phyloP scores from a whole-genome alignment of 2,329 filamentous ascomycete species.

The Scleromitrula shiraiana region DNA sequence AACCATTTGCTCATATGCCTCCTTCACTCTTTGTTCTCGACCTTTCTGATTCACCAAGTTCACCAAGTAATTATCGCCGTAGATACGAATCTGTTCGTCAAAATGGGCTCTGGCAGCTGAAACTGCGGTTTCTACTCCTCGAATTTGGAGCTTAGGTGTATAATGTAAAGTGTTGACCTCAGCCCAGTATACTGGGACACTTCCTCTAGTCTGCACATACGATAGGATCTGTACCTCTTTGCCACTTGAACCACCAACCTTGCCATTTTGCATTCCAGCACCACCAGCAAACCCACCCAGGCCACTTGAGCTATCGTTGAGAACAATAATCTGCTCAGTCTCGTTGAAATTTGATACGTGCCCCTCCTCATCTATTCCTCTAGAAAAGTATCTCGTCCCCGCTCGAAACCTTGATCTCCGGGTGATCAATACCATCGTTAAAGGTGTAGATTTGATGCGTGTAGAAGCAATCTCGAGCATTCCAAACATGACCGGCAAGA shows the following conservation, averaged over 20 bases:
- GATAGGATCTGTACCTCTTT: constrained; percentile 83
- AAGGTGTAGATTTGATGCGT: constrained; percentile 70
- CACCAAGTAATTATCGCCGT: constrained; percentile 95
- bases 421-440: constrained; percentile 84
- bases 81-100: constrained; percentile 83
- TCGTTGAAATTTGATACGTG: constrained; percentile 99
- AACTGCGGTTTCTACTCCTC: constrained; percentile 72
- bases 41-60: constrained; percentile 97
- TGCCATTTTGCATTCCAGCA: constrained; percentile 66
- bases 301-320: constrained; percentile 73
- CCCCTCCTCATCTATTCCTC: constrained; percentile 86
- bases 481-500: constrained; percentile 90
- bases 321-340: constrained; percentile 83
- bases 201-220: constrained; percentile 94
- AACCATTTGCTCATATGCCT: constrained; percentile 88
- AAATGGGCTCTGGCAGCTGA: constrained; percentile 81
- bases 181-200: constrained; percentile 91
- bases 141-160: constrained; percentile 81
- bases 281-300: constrained; percentile 75
- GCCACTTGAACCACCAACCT: constrained; percentile 48
- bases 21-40: constrained; percentile 80
- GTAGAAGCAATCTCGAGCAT: constrained; percentile 90
- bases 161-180: constrained; percentile 93
- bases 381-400: constrained; percentile 90
- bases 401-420: constrained; percentile 80